Conservation (phyloP, 805 yeast species). For the Teunomyces barrocoloradensis region DNA sequence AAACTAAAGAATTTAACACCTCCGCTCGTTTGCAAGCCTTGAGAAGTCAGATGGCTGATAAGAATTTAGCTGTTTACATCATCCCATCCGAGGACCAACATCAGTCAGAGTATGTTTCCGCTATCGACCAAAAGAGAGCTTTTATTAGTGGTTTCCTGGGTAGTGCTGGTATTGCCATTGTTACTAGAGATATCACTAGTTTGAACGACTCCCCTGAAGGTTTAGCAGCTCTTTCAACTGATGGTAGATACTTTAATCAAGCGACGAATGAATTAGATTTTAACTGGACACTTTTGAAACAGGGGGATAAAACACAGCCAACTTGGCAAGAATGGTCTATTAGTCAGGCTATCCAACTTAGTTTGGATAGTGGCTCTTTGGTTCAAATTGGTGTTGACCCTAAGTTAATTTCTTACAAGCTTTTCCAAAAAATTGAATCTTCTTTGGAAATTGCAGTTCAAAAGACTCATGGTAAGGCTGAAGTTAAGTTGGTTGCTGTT, state of each 20-base stretch:
- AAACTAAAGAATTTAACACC: constrained; percentile 51
- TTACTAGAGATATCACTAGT: constrained; percentile 52
- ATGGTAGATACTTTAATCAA: constrained; percentile 60
- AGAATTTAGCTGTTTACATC: constrained; percentile 52
- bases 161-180: constrained; percentile 58
- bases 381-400: constrained; percentile 50
- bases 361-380: constrained; percentile 44
- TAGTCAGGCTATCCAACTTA: constrained; percentile 47
- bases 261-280: constrained; percentile 58
- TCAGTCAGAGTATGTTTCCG: constrained; percentile 59
- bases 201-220: constrained; percentile 56
- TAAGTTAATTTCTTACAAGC: constrained; percentile 39
- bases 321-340: constrained; percentile 61
- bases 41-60: constrained; percentile 38
- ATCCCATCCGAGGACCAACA: constrained; percentile 64
- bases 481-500: constrained; percentile 44
- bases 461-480: constrained; percentile 23
- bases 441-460: constrained; percentile 26
- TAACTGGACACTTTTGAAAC: constrained; percentile 56
- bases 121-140: constrained; percentile 52
- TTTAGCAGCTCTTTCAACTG: constrained; percentile 54
- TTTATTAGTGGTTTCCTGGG: constrained; percentile 62
- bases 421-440: constrained; percentile 29
- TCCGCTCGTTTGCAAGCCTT: constrained; percentile 29
- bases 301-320: constrained; percentile 48